Conservation (phyloP, 192 early-diverging fungal genomes). For the Backusella psychrophila region DNA sequence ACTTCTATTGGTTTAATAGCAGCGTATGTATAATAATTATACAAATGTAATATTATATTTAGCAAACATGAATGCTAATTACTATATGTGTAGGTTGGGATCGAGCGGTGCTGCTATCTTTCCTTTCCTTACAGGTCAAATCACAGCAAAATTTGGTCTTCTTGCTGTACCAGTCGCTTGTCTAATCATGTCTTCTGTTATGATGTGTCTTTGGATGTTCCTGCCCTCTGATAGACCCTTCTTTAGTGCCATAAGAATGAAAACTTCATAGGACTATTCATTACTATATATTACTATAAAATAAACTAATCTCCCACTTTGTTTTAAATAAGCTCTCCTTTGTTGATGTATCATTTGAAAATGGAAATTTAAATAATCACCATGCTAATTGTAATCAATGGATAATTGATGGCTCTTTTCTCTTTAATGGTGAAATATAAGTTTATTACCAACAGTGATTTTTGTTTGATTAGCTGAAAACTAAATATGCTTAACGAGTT, state of each 20-base stretch:
- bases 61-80: not conserved
- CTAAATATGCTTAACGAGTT: too few relatives aligned
- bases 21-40: slow-evolving; percentile 14
- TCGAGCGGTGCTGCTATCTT: slow-evolving; percentile 23
- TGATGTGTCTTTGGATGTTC: slow-evolving; percentile 22
- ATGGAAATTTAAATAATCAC: too few relatives aligned
- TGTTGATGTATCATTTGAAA: too few relatives aligned
- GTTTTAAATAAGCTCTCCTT: not conserved
- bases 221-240: slow-evolving; percentile 17
- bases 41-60: not conserved
- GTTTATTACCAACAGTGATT: too few relatives aligned
- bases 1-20: slow-evolving; percentile 33
- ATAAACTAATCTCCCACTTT: too few relatives aligned
- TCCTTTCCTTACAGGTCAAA: slow-evolving; percentile 30
- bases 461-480: too few relatives aligned
- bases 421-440: too few relatives aligned
- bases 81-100: slow-evolving; percentile 20
- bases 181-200: slow-evolving; percentile 17
- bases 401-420: too few relatives aligned
- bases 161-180: slow-evolving; percentile 8
- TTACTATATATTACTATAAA: not conserved
- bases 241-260: slow-evolving; percentile 1
- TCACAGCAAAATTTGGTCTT: slow-evolving; percentile 23
- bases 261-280: not conserved
- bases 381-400: too few relatives aligned